phyloP scores from a whole-genome alignment of 2,329 filamentous ascomycete species.

The Exserohilum rostratum region DNA sequence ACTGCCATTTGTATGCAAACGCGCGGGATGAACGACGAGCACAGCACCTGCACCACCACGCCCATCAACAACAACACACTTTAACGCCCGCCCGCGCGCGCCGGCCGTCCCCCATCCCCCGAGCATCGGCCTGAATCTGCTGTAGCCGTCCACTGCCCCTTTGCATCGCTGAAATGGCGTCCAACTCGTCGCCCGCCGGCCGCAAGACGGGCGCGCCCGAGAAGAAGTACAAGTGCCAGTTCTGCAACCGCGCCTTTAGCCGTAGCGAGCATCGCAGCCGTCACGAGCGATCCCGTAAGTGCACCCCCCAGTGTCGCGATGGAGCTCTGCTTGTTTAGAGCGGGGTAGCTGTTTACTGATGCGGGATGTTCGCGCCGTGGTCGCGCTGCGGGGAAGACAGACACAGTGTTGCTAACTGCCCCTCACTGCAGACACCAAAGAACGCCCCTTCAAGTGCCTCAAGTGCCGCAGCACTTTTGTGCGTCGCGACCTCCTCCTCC shows the following conservation, averaged over 20 bases:
- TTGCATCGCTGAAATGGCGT: slow-evolving; percentile 62
- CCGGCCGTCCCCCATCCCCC: slow-evolving; percentile 35
- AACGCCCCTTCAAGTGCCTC: slow-evolving; percentile 97
- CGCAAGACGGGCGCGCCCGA: slow-evolving; percentile 81
- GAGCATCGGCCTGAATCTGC: slow-evolving; percentile 19
- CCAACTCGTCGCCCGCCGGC: slow-evolving; percentile 70
- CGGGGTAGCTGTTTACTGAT: slow-evolving; percentile 43
- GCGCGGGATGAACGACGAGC: slow-evolving; percentile 39
- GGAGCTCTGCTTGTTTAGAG: slow-evolving; percentile 30
- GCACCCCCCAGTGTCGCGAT: slow-evolving; percentile 23
- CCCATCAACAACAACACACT: slow-evolving; percentile 33
- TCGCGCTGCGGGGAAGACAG: slow-evolving; percentile 45
- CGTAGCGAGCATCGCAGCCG: slow-evolving; percentile 95
- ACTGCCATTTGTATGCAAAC: slow-evolving; percentile 29
- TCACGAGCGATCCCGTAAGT: slow-evolving; percentile 98
- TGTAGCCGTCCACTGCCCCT: neutral
- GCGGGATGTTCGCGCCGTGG: slow-evolving; percentile 39
- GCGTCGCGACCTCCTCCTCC: slow-evolving; percentile 90
- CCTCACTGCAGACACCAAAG: slow-evolving; percentile 82
- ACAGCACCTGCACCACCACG: slow-evolving; percentile 32
- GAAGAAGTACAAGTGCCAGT: slow-evolving; percentile 99
- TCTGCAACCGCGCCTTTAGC: slow-evolving; percentile 96
- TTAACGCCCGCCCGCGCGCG: slow-evolving; percentile 45
- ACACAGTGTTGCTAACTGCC: slow-evolving; percentile 42
- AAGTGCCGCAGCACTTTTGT: slow-evolving; percentile 99